phyloP scores from a whole-genome alignment of 2,329 filamentous ascomycete species.

The Botrytis paeoniae region DNA sequence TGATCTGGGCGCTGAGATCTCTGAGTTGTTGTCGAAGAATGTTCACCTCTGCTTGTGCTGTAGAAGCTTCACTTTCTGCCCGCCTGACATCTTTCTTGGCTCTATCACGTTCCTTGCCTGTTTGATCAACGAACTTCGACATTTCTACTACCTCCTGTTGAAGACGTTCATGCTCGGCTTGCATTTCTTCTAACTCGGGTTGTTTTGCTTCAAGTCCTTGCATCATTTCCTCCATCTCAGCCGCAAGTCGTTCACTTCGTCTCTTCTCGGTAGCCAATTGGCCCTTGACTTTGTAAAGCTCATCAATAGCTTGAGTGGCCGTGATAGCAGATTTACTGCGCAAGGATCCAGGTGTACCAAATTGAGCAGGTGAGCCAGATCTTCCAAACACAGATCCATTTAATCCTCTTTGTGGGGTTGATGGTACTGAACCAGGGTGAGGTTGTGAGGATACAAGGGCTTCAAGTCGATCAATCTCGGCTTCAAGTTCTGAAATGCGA shows the following conservation, averaged over 20 bases:
- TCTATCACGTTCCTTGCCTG: slow-evolving; percentile 74
- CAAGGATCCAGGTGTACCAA: slow-evolving; percentile 58
- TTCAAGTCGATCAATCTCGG: slow-evolving; percentile 58
- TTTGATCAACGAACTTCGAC: slow-evolving; percentile 79
- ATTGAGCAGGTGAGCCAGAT: slow-evolving; percentile 52
- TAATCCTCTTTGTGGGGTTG: slow-evolving; percentile 51
- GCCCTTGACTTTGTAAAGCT: slow-evolving; percentile 65
- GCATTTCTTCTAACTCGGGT: slow-evolving; percentile 83
- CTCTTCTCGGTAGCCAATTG: slow-evolving; percentile 72
- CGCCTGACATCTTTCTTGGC: slow-evolving; percentile 77
- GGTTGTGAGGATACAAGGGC: slow-evolving; percentile 46
- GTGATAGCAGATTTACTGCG: slow-evolving; percentile 55
- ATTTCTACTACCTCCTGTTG: slow-evolving; percentile 79
- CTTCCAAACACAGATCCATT: slow-evolving; percentile 55
- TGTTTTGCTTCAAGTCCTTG: slow-evolving; percentile 79
- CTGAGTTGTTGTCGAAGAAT: slow-evolving; percentile 84
- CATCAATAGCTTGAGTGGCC: slow-evolving; percentile 61
- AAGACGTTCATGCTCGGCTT: slow-evolving; percentile 75
- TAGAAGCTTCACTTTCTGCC: slow-evolving; percentile 68
- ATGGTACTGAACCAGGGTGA: slow-evolving; percentile 49
- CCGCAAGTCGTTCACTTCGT: slow-evolving; percentile 68
- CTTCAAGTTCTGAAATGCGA: slow-evolving; percentile 63
- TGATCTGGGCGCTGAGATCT: slow-evolving; percentile 85
- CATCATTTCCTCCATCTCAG: slow-evolving; percentile 82
- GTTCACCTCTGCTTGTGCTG: slow-evolving; percentile 64